Conservation (phyloP, 2,329 filamentous ascomycete genomes). For the Bipolaris oryzae region DNA sequence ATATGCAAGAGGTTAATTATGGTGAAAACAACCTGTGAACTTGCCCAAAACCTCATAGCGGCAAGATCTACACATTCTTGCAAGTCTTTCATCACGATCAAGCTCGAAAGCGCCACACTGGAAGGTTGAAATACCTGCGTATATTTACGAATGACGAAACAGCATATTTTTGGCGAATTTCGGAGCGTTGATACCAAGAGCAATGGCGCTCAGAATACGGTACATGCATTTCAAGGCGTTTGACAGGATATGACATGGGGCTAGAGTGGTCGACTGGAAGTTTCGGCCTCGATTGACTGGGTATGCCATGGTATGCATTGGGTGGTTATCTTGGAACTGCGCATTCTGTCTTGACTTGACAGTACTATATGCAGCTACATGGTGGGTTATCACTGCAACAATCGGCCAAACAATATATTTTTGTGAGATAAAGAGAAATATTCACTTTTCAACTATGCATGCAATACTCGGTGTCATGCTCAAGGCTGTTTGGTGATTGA, state of each 20-base stretch:
- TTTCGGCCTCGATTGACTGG: background rate
- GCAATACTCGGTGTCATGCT: background rate
- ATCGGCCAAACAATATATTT: background rate
- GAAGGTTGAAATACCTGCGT: background rate
- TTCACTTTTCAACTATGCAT: background rate
- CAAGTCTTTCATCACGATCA: background rate
- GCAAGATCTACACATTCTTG: background rate
- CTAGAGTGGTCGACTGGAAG: conserved; percentile 1
- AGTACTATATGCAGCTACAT: background rate
- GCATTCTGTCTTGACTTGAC: background rate
- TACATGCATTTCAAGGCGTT: conserved; percentile 25
- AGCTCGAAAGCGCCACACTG: background rate
- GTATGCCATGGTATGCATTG: background rate
- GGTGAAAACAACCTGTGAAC: no score
- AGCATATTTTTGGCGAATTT: conserved; percentile 22
- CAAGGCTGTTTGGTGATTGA: background rate
- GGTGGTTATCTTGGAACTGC: background rate
- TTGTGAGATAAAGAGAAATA: background rate
- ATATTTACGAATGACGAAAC: conserved; percentile 27
- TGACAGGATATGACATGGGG: conserved; percentile 4
- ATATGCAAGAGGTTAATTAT: conserved; percentile 3
- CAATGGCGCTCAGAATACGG: conserved; percentile 16
- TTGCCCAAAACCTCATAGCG: background rate
- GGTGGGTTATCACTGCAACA: conserved; percentile 1
- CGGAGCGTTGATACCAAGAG: conserved; percentile 32